A percentile compares a stretch with the other conserved stretches of the same genome.
phyloP scores from a whole-genome alignment of 1,139 yeast species.

The Pneumocystis jirovecii region DNA sequence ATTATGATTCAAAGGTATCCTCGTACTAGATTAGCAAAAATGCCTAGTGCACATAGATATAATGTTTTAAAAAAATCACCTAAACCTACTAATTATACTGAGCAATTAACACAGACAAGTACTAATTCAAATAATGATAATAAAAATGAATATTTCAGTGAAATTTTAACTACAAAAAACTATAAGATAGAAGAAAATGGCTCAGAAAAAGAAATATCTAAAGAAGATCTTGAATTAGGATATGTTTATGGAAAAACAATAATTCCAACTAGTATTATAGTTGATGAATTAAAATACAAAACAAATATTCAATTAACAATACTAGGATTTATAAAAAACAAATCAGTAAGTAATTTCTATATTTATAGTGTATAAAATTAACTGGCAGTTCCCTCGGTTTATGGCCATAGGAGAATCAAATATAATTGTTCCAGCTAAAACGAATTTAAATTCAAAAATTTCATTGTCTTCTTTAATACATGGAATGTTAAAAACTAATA shows the following conservation, averaged over 20 bases:
- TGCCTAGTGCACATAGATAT: constrained; percentile 13
- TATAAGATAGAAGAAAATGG: constrained; percentile 26
- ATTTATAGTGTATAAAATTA: not conserved
- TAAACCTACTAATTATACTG: not conserved
- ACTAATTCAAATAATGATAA: constrained; percentile 18
- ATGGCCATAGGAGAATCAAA: constrained; percentile 45
- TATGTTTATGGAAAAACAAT: constrained; percentile 55
- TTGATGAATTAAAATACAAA: constrained; percentile 32
- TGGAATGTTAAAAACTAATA: constrained; percentile 35
- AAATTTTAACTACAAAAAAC: constrained; percentile 19
- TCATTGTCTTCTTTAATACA: constrained; percentile 42
- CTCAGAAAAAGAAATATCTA: constrained; percentile 24
- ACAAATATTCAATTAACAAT: constrained; percentile 44
- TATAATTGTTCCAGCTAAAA: constrained; percentile 37
- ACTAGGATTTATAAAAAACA: constrained; percentile 40
- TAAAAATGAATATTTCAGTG: constrained; percentile 3
- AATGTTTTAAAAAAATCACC: constrained; percentile 19
- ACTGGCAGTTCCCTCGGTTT: constrained; percentile 37
- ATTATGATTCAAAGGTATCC: constrained; percentile 19
- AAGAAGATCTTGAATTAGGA: constrained; percentile 31
- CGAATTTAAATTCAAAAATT: constrained; percentile 28
- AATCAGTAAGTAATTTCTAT: constrained; percentile 14
- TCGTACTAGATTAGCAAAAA: constrained; percentile 12
- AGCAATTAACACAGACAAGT: constrained; percentile 4
- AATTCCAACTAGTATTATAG: constrained; percentile 34